Base-by-base conservation (phyloP, 495 filamentous ascomycete genomes). In the Letharia lupina region DNA sequence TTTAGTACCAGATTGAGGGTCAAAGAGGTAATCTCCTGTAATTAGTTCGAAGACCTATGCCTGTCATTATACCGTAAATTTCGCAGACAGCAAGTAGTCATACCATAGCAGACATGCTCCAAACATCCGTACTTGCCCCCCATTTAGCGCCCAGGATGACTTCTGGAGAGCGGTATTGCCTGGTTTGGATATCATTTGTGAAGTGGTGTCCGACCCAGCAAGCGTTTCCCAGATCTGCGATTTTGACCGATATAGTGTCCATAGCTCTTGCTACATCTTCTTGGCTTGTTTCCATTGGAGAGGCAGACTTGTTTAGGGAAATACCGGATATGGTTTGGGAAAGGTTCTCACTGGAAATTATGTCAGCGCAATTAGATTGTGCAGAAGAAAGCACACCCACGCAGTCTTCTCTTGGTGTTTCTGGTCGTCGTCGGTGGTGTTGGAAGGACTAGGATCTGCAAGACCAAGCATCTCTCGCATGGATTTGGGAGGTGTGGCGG, bases 101-200 rank as follows among this genome's bases (percentile, higher is more conserved):
- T 81, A 98, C 95, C 94, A 99, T 99, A 70, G 89, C 89, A 33
- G 95, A 91, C 94, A 99, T 99, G 77, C 95, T 98, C 94, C 94
- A 99, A 23, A 99, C 88, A 75, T 99, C 94, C 3, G 94, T 98
- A 73, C 94, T 98, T 6, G 94, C 94, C 61, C 94, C 94, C 94
- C 94, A 99, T 78, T 97, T 98, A 1, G 92, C 86, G 52, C 94
- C 94, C 23, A 99, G 78, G 56, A 99, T 98, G 39, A 99, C 94
- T 75, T 99, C 94, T 4, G 94, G 94, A 0, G 94, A 98, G 31
- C 94, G 84, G 76, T 99, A 99, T 76, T 99, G 94, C 71, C 94
- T 84, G 11, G 94, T 99, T 71, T 99, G 94, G 68, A 99, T 99
- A 73, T 99, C 94, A 71, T 99, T 97, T 69, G 94, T 99, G 77